A percentile compares a stretch with the other conserved stretches of the same genome.
phyloP scores from a whole-genome alignment of 2,329 filamentous ascomycete genomes.

The Chaetothyriales sp. region DNA sequence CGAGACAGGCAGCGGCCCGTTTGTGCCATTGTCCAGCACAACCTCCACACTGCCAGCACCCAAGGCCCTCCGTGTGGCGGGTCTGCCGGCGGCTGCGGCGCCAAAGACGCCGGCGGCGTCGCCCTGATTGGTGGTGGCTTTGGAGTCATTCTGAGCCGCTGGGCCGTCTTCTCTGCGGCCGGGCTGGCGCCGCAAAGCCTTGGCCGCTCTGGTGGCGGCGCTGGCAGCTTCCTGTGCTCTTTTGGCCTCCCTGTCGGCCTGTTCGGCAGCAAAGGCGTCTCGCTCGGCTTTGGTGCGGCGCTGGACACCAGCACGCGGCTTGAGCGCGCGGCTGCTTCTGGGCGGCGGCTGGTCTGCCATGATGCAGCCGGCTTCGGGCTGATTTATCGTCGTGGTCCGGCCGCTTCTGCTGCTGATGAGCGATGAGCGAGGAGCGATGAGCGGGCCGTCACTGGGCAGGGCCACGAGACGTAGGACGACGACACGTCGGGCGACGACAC shows the following conservation, averaged over 20 bases:
- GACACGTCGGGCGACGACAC: too few species aligned
- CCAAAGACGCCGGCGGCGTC: constrained; percentile 14
- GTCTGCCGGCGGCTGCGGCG: constrained; percentile 5
- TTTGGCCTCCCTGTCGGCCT: constrained; percentile 15
- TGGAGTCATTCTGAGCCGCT: constrained; percentile 3
- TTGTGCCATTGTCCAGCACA: not conserved
- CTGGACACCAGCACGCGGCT: constrained; percentile 14
- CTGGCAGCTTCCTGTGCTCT: constrained; percentile 8
- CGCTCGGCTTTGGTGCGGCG: constrained; percentile 17
- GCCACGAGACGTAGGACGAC: too few species aligned
- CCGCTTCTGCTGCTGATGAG: not conserved
- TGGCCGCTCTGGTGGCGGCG: not conserved
- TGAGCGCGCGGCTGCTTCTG: constrained; percentile 1
- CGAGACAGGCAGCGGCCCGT: not conserved
- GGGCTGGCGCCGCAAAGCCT: not conserved
- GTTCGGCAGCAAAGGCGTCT: constrained; percentile 15
- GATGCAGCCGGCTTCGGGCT: not conserved
- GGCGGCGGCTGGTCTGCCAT: not conserved
- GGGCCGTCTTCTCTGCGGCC: not conserved
- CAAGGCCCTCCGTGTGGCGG: constrained; percentile 7
- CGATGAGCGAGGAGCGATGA: too few species aligned
- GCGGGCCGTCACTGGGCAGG: too few species aligned
- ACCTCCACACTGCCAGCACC: constrained; percentile 5
- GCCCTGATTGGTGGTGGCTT: constrained; percentile 1
- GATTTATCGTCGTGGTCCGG: not conserved